A percentile compares a stretch with the other conserved stretches of the same genome.
These are phyloP conservation scores for Solanum ahanhuiri DNA, from an alignment of 257 asterid species.

Conservation along the genomic window DNA sequence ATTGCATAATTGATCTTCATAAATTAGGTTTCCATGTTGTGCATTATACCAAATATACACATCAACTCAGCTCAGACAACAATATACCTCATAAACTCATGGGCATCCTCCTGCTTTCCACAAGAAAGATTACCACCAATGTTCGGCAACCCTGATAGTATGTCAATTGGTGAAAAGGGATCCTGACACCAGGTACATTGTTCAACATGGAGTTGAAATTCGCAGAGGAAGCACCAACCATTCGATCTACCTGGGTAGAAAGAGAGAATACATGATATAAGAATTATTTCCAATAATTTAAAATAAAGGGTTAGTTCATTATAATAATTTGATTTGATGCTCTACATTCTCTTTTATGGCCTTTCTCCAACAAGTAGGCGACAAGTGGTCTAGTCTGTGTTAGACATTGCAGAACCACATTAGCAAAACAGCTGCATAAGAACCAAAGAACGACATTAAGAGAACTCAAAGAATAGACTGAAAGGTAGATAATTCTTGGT, in stretches of 20 bases:
- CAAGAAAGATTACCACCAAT: constrained; percentile 90
- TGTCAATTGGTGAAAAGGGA: constrained; percentile 85
- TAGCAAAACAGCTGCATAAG: constrained; percentile 85
- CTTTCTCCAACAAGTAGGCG: constrained; percentile 75
- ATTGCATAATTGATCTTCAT: background rate
- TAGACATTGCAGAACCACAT: constrained; percentile 90
- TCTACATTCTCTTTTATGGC: constrained; percentile 67
- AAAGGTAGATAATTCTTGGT: background rate
- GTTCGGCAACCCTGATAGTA: constrained; percentile 71
- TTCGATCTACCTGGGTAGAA: constrained; percentile 50
- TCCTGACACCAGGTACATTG: constrained; percentile 39
- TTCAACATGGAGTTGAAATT: constrained; percentile 71
- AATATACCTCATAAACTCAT: constrained; percentile 89
- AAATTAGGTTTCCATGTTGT: background rate
- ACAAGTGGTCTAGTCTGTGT: constrained; percentile 77
- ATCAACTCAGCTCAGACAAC: background rate
- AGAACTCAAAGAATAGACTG: background rate
- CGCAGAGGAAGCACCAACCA: constrained; percentile 93
- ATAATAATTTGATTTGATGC: background rate
- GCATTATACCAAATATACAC: background rate
- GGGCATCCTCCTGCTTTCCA: constrained; percentile 98
- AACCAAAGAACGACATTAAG: background rate
- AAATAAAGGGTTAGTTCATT: background rate
- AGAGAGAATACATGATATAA: constrained; percentile 1
- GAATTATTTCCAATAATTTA: background rate